Evolutionary conservation across 345 rosid species (phyloP).

Genomic region (Abelmoschus esculentus): DNA sequence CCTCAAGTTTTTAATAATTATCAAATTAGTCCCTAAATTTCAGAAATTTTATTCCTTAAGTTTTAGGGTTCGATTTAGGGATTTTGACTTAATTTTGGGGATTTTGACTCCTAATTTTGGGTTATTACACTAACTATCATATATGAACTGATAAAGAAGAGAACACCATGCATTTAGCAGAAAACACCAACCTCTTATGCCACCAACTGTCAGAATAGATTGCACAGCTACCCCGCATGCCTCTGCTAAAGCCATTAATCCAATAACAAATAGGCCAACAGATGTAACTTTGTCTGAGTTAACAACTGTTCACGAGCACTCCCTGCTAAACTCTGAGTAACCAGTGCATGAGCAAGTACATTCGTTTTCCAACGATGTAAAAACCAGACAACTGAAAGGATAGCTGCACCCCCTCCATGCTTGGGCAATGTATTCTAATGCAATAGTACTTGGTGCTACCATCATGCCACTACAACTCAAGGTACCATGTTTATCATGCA

Average conservation of each 20-base stretch:
- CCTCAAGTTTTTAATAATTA: too few species aligned
- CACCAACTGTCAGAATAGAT: conserved; percentile 89
- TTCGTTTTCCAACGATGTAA: conserved; percentile 81
- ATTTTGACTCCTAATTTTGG: too few species aligned
- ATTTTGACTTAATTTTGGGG: too few species aligned
- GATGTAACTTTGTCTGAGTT: conserved; percentile 73
- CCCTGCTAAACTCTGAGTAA: conserved; percentile 34
- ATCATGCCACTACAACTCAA: conserved; percentile 51
- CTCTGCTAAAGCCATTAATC: conserved; percentile 83
- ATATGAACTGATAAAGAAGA: neutral
- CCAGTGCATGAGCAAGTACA: conserved; percentile 47
- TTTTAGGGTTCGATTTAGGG: too few species aligned
- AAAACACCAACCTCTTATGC: conserved; percentile 70
- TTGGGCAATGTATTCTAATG: conserved; percentile 58
- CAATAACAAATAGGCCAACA: conserved; percentile 67
- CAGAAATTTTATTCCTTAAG: too few species aligned
- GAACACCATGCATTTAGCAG: conserved; percentile 4
- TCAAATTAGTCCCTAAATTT: too few species aligned
- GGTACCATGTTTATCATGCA: conserved; percentile 1
- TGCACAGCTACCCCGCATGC: conserved; percentile 97
- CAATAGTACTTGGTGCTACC: conserved; percentile 80
- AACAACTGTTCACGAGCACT: conserved; percentile 56
- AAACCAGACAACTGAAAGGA: conserved; percentile 83
- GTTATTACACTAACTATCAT: too few species aligned
- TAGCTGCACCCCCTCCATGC: conserved; percentile 69